These are phyloP conservation scores for Fusarium denticulatum DNA, from an alignment of 2,329 filamentous ascomycete species.

Conservation along the genomic window DNA sequence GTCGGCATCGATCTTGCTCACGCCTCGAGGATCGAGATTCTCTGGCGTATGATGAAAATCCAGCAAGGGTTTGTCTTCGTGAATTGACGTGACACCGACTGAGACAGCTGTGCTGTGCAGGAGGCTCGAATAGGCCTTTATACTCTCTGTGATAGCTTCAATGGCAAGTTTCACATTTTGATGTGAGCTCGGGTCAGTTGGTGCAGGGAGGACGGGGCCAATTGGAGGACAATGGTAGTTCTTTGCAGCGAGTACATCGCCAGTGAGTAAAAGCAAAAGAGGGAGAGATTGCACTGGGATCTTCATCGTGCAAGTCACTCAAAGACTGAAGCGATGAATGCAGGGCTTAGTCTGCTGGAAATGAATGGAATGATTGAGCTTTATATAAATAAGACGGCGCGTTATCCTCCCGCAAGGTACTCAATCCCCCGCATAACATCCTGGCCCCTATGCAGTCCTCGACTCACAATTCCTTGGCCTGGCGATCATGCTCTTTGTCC, in stretches of 20 bases:
- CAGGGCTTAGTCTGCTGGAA: too few species aligned
- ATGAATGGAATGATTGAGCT: not conserved
- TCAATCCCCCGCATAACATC: not conserved
- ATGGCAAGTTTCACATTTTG: not conserved
- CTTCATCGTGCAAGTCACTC: not conserved
- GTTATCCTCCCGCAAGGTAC: not conserved
- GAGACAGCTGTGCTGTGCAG: constrained; percentile 9
- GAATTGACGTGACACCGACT: not conserved
- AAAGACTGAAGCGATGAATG: not conserved
- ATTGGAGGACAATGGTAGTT: constrained; percentile 15
- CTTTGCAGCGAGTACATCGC: constrained; percentile 11
- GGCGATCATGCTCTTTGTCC: not conserved
- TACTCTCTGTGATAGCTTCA: not conserved
- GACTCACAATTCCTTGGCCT: not conserved
- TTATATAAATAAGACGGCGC: not conserved
- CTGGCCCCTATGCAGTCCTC: not conserved
- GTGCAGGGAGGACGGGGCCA: constrained; percentile 7
- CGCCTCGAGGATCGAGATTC: constrained; percentile 1
- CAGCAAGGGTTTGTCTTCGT: not conserved
- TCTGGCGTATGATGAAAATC: constrained; percentile 5
- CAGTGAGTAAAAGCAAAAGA: not conserved
- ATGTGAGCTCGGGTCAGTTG: not conserved
- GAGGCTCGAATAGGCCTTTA: not conserved
- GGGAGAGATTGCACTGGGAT: not conserved
- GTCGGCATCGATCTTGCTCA: not conserved